These are phyloP conservation scores for Trichoderma citrinoviride DNA, from an alignment of 2,329 filamentous ascomycete species.

Conservation along the genomic window DNA sequence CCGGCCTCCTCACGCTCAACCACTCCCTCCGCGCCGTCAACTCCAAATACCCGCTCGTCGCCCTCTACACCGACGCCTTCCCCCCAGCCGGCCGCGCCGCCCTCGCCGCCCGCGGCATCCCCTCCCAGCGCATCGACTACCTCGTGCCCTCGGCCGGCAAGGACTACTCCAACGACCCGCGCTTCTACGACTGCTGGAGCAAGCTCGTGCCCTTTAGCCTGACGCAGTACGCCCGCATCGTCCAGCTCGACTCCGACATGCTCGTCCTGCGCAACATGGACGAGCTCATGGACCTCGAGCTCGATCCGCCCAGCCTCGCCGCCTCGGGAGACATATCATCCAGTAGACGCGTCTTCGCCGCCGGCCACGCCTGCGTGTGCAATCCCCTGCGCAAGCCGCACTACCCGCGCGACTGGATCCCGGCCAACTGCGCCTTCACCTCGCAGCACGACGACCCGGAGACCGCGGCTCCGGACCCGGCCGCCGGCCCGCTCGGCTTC, in stretches of 20 bases:
- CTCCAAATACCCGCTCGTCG: conserved; percentile 75
- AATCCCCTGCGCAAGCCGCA: conserved; percentile 76
- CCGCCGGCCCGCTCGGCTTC: conserved; percentile 47
- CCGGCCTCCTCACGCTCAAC: conserved; percentile 78
- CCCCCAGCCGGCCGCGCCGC: conserved; percentile 65
- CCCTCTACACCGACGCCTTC: conserved; percentile 77
- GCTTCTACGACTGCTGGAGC: conserved; percentile 89
- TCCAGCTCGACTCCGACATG: conserved; percentile 89
- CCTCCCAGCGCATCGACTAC: conserved; percentile 67
- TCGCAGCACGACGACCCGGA: conserved; percentile 49
- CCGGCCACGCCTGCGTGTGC: conserved; percentile 81
- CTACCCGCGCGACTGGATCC: conserved; percentile 70
- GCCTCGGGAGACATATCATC: conserved; percentile 24
- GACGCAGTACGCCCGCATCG: conserved; percentile 72
- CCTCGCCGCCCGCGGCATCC: conserved; percentile 66
- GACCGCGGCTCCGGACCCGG: conserved; percentile 46
- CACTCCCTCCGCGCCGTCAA: conserved; percentile 65
- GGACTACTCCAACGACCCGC: conserved; percentile 72
- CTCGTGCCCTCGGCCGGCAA: conserved; percentile 64
- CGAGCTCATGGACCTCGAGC: conserved; percentile 78
- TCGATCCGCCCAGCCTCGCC: conserved; percentile 51
- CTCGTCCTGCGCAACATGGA: conserved; percentile 82
- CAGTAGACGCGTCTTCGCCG: conserved; percentile 69
- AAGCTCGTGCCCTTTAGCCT: conserved; percentile 80
- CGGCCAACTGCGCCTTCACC: conserved; percentile 58